Evolutionary conservation across 2,329 filamentous ascomycete species (phyloP).

Genomic region (Neonectria hederae): DNA sequence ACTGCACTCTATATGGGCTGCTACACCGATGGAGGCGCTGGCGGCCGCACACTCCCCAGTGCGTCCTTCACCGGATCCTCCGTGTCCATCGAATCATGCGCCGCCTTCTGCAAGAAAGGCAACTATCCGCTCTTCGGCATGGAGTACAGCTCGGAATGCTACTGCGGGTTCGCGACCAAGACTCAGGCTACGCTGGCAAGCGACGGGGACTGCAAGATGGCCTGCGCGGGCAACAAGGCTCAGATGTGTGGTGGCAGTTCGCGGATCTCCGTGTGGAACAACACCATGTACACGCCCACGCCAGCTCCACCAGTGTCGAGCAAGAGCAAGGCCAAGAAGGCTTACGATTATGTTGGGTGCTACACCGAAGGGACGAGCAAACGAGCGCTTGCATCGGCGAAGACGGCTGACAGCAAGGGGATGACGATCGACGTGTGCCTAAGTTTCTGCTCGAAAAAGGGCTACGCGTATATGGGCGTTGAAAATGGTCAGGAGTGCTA

Average conservation of each 20-base stretch:
- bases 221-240: constrained; percentile 27
- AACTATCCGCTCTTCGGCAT: constrained; percentile 38
- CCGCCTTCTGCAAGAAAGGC: constrained; percentile 33
- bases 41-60: constrained; percentile 31
- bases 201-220: constrained; percentile 35
- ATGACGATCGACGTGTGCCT: constrained; percentile 32
- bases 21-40: constrained; percentile 36
- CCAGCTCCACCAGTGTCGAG: background rate
- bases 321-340: constrained; percentile 3
- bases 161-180: constrained; percentile 34
- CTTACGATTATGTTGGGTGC: constrained; percentile 26
- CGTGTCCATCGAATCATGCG: constrained; percentile 34
- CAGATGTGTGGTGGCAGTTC: constrained; percentile 34
- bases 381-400: constrained; percentile 22
- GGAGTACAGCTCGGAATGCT: constrained; percentile 37
- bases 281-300: constrained; percentile 10
- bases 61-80: constrained; percentile 30
- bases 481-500: constrained; percentile 33
- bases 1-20: constrained; percentile 30
- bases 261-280: constrained; percentile 37
- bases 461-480: constrained; percentile 28
- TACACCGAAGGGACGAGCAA: constrained; percentile 30
- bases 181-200: constrained; percentile 22
- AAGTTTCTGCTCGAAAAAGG: constrained; percentile 29
- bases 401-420: constrained; percentile 15